Conservation (phyloP, 345 rosid species). For the Eutrema yunnanense region DNA sequence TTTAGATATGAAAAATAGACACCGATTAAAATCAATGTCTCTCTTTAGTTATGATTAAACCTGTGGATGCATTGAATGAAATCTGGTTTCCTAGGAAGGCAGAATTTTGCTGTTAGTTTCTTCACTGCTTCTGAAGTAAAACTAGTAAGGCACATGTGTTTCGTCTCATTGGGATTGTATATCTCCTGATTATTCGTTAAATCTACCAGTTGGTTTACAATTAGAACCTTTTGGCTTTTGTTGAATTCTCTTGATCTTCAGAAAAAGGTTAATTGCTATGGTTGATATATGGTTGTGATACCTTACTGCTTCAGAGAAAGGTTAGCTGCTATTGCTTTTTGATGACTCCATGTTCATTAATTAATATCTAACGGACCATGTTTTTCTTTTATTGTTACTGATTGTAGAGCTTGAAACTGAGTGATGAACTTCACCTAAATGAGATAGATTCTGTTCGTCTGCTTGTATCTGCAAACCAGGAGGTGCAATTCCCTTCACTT, state of each 20-base stretch:
- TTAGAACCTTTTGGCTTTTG: background rate
- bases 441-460: conserved; percentile 80
- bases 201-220: background rate
- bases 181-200: background rate
- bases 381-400: conserved; percentile 4
- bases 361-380: background rate
- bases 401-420: conserved; percentile 66
- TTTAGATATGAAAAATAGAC: background rate
- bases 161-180: background rate
- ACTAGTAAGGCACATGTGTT: background rate
- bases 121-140: background rate
- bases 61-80: background rate
- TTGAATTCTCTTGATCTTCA: background rate
- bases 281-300: background rate
- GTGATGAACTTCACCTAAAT: conserved; percentile 88
- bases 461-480: conserved; percentile 87
- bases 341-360: background rate
- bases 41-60: background rate
- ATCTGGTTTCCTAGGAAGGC: too few species aligned
- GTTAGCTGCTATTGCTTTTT: background rate
- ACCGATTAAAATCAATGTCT: background rate
- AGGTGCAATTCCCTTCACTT: conserved; percentile 41
- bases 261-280: background rate
- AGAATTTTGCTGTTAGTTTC: background rate
- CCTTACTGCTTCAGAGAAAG: background rate